Percentiles rank a stretch among this genome's conserved stretches.
phyloP scores from a whole-genome alignment of 2,329 filamentous ascomycete genomes.

The Hypoxylon sp. region DNA sequence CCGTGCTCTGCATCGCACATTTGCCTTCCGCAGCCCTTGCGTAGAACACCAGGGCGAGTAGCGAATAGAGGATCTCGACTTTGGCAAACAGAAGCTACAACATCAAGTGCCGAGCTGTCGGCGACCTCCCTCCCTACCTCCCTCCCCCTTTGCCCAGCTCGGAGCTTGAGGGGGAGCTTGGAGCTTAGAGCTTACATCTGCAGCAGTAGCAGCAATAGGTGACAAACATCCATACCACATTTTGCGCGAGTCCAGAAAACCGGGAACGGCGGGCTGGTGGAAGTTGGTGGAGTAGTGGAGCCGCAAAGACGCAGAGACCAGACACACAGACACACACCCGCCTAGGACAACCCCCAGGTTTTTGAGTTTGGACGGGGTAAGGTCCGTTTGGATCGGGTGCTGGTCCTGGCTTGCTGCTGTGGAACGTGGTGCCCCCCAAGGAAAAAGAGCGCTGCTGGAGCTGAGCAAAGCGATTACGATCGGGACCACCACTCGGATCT shows the following conservation, averaged over 20 bases:
- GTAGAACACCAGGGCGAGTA: not conserved
- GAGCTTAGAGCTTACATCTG: slow-evolving; percentile 1
- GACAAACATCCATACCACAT: not conserved
- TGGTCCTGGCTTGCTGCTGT: slow-evolving; percentile 31
- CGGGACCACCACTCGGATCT: slow-evolving; percentile 15
- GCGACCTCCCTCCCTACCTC: not conserved
- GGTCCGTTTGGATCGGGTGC: slow-evolving; percentile 39
- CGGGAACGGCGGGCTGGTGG: slow-evolving; percentile 30
- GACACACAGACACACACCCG: no score
- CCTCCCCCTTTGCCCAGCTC: not conserved
- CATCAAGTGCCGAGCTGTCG: slow-evolving; percentile 27
- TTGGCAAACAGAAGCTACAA: slow-evolving; percentile 14
- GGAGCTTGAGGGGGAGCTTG: slow-evolving; percentile 1
- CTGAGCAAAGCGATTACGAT: slow-evolving; percentile 32
- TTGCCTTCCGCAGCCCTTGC: slow-evolving; percentile 20
- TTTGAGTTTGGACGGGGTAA: slow-evolving; percentile 39
- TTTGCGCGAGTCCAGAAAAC: slow-evolving; percentile 37
- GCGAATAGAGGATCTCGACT: not conserved
- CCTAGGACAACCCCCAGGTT: slow-evolving; percentile 29
- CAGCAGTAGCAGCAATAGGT: not conserved
- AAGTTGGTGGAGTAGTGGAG: slow-evolving; percentile 10
- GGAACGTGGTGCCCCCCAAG: slow-evolving; percentile 22
- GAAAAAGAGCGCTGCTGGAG: slow-evolving; percentile 6
- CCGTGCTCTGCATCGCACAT: not conserved
- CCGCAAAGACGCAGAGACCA: not conserved